These are phyloP conservation scores for Maudiozyma saulgeensis DNA, from an alignment of 805 yeast species.

Conservation along the genomic window DNA sequence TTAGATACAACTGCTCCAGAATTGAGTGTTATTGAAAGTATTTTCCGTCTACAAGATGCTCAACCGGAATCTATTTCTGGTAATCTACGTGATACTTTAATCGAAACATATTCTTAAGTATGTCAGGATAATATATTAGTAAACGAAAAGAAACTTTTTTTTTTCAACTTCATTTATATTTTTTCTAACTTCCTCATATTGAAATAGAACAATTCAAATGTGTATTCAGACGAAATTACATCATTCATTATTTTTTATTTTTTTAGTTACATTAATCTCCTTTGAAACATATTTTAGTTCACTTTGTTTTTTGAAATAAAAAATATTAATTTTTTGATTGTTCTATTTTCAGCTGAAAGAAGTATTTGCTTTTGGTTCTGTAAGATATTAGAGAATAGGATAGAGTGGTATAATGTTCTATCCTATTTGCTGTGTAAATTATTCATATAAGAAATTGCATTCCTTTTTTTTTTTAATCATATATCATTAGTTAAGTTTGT, in stretches of 20 bases:
- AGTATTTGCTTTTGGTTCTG: background rate
- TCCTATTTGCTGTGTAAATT: background rate
- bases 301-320: no score
- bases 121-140: no score
- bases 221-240: no score
- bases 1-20: conserved; percentile 98
- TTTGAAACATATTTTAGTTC: no score
- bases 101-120: conserved; percentile 72
- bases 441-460: conserved; percentile 1
- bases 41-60: conserved; percentile 86
- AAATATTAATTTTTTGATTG: background rate
- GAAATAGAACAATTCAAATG: no score
- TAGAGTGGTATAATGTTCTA: background rate
- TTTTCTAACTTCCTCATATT: no score
- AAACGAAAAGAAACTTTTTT: no score
- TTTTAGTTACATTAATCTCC: no score
- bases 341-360: background rate
- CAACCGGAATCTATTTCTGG: conserved; percentile 80
- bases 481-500: no score
- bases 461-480: background rate
- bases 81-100: conserved; percentile 81
- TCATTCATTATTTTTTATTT: no score
- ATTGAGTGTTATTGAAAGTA: conserved; percentile 90
- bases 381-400: background rate
- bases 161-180: no score